phyloP scores from a whole-genome alignment of 2,329 filamentous ascomycete genomes.

The Alternaria tenuissima region DNA sequence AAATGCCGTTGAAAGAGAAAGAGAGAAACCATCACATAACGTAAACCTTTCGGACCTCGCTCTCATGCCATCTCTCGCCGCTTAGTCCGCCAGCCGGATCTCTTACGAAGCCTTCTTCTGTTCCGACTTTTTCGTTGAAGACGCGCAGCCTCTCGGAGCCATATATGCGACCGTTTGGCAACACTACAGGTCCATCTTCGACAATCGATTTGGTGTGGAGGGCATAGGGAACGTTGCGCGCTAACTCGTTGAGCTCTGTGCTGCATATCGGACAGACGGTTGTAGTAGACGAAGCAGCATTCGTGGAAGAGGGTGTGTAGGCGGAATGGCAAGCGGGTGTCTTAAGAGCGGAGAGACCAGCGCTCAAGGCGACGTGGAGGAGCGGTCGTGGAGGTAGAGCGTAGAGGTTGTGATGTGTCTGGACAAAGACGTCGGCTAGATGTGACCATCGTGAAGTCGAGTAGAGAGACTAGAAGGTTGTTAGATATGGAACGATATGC shows the following conservation, averaged over 20 bases:
- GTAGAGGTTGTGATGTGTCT: slow-evolving; percentile 86
- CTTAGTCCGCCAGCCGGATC: slow-evolving; percentile 75
- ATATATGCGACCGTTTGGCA: slow-evolving; percentile 89
- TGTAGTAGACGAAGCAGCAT: slow-evolving; percentile 66
- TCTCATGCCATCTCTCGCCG: slow-evolving; percentile 55
- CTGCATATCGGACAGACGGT: slow-evolving; percentile 95
- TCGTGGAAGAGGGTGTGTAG: slow-evolving; percentile 63
- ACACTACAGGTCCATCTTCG: slow-evolving; percentile 82
- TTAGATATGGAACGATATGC: slow-evolving; percentile 23
- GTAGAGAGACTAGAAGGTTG: slow-evolving; percentile 71
- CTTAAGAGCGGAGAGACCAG: slow-evolving; percentile 92
- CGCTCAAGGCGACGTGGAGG: slow-evolving; percentile 88
- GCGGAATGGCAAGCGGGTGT: slow-evolving; percentile 89
- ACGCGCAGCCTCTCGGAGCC: slow-evolving; percentile 76
- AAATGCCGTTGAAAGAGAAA: neutral
- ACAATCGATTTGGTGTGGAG: slow-evolving; percentile 95
- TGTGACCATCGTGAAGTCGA: slow-evolving; percentile 74
- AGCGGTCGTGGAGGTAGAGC: slow-evolving; percentile 82
- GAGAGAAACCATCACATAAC: slow-evolving; percentile 68
- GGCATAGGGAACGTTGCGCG: slow-evolving; percentile 88
- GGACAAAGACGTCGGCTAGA: slow-evolving; percentile 81
- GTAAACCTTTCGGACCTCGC: slow-evolving; percentile 83
- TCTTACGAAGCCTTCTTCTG: slow-evolving; percentile 71
- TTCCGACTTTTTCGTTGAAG: slow-evolving; percentile 80
- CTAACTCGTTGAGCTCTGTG: slow-evolving; percentile 91